Conservation (phyloP, 1,284 basidiomycete species). For the Rhodotorula glutinis region DNA sequence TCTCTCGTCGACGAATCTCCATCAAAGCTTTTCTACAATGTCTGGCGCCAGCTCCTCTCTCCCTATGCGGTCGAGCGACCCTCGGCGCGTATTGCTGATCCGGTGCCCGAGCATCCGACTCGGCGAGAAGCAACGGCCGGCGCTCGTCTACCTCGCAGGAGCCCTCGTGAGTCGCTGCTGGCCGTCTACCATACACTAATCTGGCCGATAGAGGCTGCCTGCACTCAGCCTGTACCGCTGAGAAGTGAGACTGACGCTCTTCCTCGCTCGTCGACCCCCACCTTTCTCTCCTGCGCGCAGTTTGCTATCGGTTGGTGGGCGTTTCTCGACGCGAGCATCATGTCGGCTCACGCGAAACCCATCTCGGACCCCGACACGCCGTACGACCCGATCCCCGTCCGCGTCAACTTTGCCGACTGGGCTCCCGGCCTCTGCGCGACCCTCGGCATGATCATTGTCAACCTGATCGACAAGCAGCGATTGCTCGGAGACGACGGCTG, state of each 20-base stretch:
- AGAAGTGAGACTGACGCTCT: background rate
- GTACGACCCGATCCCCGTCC: constrained; percentile 70
- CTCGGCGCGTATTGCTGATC: constrained; percentile 42
- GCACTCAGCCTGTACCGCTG: background rate
- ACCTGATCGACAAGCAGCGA: constrained; percentile 91
- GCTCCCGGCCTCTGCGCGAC: constrained; percentile 90
- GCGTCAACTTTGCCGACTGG: constrained; percentile 76
- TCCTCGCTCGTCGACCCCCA: background rate
- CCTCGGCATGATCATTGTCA: constrained; percentile 87
- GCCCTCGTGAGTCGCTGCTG: constrained; percentile 61
- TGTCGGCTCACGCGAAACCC: constrained; percentile 56
- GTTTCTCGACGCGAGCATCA: constrained; percentile 89
- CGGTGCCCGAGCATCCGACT: constrained; percentile 38
- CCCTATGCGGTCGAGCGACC: constrained; percentile 32
- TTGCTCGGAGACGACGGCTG: constrained; percentile 67
- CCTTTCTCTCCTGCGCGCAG: constrained; percentile 50
- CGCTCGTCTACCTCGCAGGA: constrained; percentile 88
- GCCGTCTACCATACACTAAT: constrained; percentile 47
- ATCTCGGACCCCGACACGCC: constrained; percentile 54
- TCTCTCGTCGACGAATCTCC: too few species aligned
- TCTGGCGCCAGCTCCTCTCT: background rate
- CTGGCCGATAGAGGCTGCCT: too few species aligned
- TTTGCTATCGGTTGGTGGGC: constrained; percentile 92
- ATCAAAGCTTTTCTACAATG: too few species aligned
- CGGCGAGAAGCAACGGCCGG: constrained; percentile 57